Conservation (phyloP, 2,329 filamentous ascomycete genomes). For the Lecanicillium sp. region DNA sequence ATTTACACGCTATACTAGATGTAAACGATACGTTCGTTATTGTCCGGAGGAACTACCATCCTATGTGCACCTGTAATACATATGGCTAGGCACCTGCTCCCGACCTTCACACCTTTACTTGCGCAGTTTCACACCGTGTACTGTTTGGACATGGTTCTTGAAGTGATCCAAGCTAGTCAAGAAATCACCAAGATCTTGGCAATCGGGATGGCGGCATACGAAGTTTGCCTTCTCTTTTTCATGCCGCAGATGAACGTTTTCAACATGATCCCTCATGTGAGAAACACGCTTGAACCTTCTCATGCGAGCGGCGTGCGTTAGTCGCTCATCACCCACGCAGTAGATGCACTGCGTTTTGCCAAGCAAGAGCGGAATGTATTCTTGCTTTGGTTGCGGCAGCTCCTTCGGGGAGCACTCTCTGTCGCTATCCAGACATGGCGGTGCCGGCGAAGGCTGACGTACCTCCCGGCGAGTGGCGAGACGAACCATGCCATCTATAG, state of each 20-base stretch:
- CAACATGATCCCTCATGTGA: constrained; percentile 9
- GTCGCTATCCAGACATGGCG: neutral
- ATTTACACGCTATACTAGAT: no score
- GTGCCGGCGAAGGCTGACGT: constrained; percentile 1
- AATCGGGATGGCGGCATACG: constrained; percentile 8
- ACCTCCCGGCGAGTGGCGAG: constrained; percentile 8
- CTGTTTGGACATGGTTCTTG: constrained; percentile 8
- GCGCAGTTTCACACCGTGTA: constrained; percentile 7
- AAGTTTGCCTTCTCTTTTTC: neutral
- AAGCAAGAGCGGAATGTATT: constrained; percentile 8
- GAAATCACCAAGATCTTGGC: constrained; percentile 7
- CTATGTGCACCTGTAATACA: no score
- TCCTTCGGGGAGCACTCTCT: constrained; percentile 1
- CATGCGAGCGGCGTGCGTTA: constrained; percentile 1
- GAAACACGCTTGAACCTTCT: constrained; percentile 7
- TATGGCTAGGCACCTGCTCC: no score
- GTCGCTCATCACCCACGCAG: constrained; percentile 7
- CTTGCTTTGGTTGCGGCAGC: neutral
- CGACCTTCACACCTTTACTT: neutral
- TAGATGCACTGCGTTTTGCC: constrained; percentile 9
- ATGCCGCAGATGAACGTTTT: constrained; percentile 8
- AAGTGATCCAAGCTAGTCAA: constrained; percentile 5
- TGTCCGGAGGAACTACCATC: no score
- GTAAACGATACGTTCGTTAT: no score
- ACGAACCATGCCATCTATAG: constrained; percentile 9